Conservation (phyloP, 148 eudicot genomes). For the Talinum fruticosum region DNA sequence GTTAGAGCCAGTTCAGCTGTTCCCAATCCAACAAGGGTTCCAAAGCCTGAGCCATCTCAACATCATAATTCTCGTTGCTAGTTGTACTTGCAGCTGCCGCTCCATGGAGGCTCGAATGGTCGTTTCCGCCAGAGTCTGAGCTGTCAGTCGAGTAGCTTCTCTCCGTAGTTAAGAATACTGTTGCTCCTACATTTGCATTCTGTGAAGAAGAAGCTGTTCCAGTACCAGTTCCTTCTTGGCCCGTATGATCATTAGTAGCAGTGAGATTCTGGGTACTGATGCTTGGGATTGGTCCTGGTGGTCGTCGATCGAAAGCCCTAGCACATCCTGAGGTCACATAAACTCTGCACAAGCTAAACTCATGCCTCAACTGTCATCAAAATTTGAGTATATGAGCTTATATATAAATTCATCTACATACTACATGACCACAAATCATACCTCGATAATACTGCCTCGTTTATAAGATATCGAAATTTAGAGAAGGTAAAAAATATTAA, state of each 20-base stretch:
- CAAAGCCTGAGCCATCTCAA: conserved; percentile 5
- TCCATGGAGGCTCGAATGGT: not conserved
- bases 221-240: not conserved
- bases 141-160: conserved; percentile 21
- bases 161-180: not conserved
- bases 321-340: conserved; percentile 53
- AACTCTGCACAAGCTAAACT: conserved; percentile 57
- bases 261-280: not conserved
- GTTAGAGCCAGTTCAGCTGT: conserved; percentile 20
- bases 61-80: not conserved
- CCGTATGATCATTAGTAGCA: not conserved
- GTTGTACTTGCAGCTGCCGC: not conserved
- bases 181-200: not conserved
- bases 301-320: conserved; percentile 70
- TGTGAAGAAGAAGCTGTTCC: not conserved
- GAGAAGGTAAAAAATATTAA: too few species aligned
- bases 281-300: conserved; percentile 20
- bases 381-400: not conserved
- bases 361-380: conserved; percentile 48
- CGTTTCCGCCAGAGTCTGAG: conserved; percentile 18
- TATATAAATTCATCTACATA: too few species aligned
- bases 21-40: conserved; percentile 28
- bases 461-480: too few species aligned
- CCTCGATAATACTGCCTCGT: not conserved
- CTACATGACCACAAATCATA: not conserved